Evolutionary conservation across 192 early-diverging fungal genomes (phyloP).

Genomic region (Diversispora eburnea): DNA sequence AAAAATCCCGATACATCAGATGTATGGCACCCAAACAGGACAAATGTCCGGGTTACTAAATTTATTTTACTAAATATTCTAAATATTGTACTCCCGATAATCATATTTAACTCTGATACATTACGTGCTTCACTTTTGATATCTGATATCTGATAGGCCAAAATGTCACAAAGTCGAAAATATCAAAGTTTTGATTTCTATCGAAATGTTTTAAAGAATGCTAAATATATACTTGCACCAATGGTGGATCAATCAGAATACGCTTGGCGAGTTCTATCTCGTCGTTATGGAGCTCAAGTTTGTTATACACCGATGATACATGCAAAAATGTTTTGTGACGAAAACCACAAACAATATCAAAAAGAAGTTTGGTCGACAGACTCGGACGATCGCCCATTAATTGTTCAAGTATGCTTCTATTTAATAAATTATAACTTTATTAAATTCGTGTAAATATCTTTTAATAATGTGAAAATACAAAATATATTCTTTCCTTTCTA

Average conservation of each 20-base stretch:
- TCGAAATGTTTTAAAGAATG: neutral
- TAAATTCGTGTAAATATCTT: too few species aligned
- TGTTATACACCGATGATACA: slow-evolving; percentile 99
- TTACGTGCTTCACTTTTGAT: too few species aligned
- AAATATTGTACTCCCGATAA: too few species aligned
- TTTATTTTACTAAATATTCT: too few species aligned
- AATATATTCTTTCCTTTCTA: neutral
- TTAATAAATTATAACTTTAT: neutral
- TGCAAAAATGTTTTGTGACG: slow-evolving; percentile 77
- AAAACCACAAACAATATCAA: slow-evolving; percentile 56
- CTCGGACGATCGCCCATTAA: slow-evolving; percentile 71
- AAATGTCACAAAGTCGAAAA: slow-evolving; percentile 11
- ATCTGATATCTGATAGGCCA: too few species aligned
- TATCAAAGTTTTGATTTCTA: slow-evolving; percentile 23
- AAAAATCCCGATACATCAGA: too few species aligned
- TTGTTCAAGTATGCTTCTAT: slow-evolving; percentile 61
- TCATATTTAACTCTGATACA: too few species aligned
- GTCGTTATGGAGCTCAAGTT: slow-evolving; percentile 79
- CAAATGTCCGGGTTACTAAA: too few species aligned
- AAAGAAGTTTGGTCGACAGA: slow-evolving; percentile 71
- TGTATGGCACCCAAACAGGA: too few species aligned
- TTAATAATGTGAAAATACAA: neutral
- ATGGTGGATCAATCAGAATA: slow-evolving; percentile 94
- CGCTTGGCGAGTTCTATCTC: slow-evolving; percentile 89
- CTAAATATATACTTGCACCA: slow-evolving; percentile 20